Percentiles rank a stretch among this genome's conserved stretches.
phyloP scores from a whole-genome alignment of 192 early-diverging fungal species.

The Rhizoclosmatium sp. region DNA sequence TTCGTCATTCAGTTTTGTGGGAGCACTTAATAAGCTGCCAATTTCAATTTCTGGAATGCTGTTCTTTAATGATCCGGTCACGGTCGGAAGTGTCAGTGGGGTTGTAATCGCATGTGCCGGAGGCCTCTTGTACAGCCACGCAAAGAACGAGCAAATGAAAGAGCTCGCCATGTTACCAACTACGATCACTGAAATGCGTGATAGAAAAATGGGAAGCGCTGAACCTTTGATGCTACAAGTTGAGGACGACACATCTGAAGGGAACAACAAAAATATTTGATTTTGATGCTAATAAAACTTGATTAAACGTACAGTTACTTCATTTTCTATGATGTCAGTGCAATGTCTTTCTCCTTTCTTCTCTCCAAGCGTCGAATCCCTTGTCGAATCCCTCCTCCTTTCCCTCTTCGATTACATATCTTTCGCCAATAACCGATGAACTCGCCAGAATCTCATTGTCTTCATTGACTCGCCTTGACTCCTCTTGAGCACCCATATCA shows the following conservation, averaged over 20 bases:
- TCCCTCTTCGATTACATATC: constrained; percentile 29
- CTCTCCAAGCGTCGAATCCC: constrained; percentile 31
- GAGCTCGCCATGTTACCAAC: too few relatives aligned
- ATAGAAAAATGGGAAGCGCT: too few relatives aligned
- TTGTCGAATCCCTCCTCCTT: constrained; percentile 10
- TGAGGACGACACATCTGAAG: too few relatives aligned
- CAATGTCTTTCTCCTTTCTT: constrained; percentile 18
- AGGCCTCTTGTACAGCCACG: constrained; percentile 33
- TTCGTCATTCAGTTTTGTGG: constrained; percentile 80
- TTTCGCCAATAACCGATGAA: background rate
- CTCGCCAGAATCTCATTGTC: background rate
- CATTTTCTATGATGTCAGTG: background rate
- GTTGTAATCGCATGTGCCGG: constrained; percentile 71
- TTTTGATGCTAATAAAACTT: background rate
- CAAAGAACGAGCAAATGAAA: constrained; percentile 15
- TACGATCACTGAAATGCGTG: too few relatives aligned
- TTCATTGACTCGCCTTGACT: background rate
- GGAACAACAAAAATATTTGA: too few relatives aligned
- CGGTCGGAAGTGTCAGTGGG: constrained; percentile 80
- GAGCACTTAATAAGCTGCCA: constrained; percentile 97
- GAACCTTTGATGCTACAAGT: too few relatives aligned
- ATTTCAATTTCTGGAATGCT: constrained; percentile 95
- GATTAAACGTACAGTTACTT: background rate
- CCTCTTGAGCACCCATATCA: background rate
- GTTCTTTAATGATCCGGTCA: constrained; percentile 87